phyloP scores from a whole-genome alignment of 2,329 filamentous ascomycete species.

The Neodidymelliopsis sp. region DNA sequence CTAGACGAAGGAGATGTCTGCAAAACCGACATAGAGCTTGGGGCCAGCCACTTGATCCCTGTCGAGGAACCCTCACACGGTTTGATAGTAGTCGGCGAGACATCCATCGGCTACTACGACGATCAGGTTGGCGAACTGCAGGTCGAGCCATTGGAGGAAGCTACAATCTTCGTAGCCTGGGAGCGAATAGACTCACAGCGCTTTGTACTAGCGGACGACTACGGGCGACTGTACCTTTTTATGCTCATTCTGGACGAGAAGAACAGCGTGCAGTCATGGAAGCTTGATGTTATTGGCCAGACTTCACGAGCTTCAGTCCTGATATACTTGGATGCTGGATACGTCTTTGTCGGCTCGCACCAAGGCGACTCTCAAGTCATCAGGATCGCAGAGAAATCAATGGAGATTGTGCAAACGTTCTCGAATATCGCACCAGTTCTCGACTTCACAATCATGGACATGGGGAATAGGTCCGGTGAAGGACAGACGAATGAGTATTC shows the following conservation, averaged over 20 bases:
- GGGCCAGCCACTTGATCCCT: constrained; percentile 68
- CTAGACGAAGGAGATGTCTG: constrained; percentile 61
- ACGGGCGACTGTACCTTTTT: constrained; percentile 83
- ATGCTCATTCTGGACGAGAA: constrained; percentile 73
- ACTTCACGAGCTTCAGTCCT: constrained; percentile 80
- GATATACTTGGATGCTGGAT: constrained; percentile 76
- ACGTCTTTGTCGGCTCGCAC: constrained; percentile 89
- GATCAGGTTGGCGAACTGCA: constrained; percentile 74
- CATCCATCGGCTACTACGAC: constrained; percentile 84
- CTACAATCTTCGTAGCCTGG: constrained; percentile 92
- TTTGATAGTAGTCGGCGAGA: constrained; percentile 61
- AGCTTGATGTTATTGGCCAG: constrained; percentile 69
- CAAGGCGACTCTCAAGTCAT: constrained; percentile 91
- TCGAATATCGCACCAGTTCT: constrained; percentile 89
- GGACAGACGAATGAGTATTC: constrained; percentile 88
- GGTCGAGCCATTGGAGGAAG: constrained; percentile 70
- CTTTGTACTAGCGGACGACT: constrained; percentile 92
- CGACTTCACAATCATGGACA: constrained; percentile 95
- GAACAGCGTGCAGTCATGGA: constrained; percentile 74
- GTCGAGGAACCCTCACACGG: constrained; percentile 64
- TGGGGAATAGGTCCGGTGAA: constrained; percentile 84
- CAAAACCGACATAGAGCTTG: constrained; percentile 63
- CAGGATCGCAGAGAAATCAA: constrained; percentile 65
- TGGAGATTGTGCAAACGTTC: constrained; percentile 76
- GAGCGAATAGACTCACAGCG: constrained; percentile 80